Percentiles rank a stretch among this genome's conserved stretches.
Conservation (phyloP, 495 filamentous ascomycete species). For the Xylaria intraflava region DNA sequence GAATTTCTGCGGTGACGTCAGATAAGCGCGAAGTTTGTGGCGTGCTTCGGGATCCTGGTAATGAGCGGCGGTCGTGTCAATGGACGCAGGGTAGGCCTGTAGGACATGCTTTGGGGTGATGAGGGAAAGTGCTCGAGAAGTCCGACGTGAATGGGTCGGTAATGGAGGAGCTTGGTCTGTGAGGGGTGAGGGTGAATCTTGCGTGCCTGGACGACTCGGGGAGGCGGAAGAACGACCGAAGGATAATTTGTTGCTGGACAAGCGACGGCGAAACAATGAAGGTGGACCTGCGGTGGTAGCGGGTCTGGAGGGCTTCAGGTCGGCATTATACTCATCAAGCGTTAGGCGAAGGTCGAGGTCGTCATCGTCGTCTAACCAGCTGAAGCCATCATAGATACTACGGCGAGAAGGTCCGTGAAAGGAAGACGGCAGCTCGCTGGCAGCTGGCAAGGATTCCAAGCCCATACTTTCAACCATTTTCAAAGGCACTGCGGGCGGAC, state of each 20-base stretch:
- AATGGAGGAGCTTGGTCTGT: constrained; percentile 25
- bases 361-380: constrained; percentile 75
- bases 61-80: constrained; percentile 70
- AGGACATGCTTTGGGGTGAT: constrained; percentile 41
- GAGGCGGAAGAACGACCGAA: constrained; percentile 47
- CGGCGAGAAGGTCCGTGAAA: constrained; percentile 13
- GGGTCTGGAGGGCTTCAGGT: constrained; percentile 36
- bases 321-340: constrained; percentile 49
- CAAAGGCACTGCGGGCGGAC: background rate
- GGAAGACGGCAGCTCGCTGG: background rate
- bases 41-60: constrained; percentile 90
- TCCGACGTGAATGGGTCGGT: constrained; percentile 33
- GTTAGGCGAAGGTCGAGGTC: constrained; percentile 63
- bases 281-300: constrained; percentile 34
- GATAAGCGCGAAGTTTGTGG: constrained; percentile 77
- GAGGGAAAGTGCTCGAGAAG: constrained; percentile 43
- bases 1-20: constrained; percentile 88
- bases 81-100: constrained; percentile 46
- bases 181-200: constrained; percentile 34
- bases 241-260: constrained; percentile 50
- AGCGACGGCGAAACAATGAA: constrained; percentile 44
- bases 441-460: constrained; percentile 28
- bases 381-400: constrained; percentile 60
- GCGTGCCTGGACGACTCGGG: constrained; percentile 36
- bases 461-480: background rate